Conservation (phyloP, 169 alveolate genomes). For the Babesia ovata region DNA sequence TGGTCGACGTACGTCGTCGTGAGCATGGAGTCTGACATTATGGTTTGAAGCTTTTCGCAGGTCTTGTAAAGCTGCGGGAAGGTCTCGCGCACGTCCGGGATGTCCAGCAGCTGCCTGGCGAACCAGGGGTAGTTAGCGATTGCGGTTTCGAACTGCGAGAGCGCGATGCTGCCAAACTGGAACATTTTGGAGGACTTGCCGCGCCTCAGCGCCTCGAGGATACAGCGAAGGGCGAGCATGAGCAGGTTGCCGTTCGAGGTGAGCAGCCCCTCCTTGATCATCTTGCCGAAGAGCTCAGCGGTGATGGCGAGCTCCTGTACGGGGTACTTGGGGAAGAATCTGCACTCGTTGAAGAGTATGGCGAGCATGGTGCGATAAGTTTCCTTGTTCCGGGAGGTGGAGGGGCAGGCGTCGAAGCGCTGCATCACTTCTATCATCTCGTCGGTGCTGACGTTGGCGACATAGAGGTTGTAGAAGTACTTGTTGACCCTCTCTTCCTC, state of each 20-base stretch:
- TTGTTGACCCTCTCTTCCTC: constrained; percentile 74
- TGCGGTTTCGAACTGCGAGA: constrained; percentile 78
- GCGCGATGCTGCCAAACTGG: constrained; percentile 79
- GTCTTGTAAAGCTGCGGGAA: constrained; percentile 66
- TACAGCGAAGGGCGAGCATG: constrained; percentile 73
- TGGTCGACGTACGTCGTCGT: constrained; percentile 61
- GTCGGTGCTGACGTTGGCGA: constrained; percentile 74
- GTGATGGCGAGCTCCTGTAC: constrained; percentile 80
- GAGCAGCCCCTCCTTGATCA: constrained; percentile 74
- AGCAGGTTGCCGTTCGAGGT: constrained; percentile 71
- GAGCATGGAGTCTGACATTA: constrained; percentile 58
- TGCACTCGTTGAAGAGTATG: constrained; percentile 83
- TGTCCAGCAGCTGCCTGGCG: constrained; percentile 57
- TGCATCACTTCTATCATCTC: constrained; percentile 79
- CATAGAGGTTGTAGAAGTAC: constrained; percentile 74
- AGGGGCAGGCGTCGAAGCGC: constrained; percentile 68
- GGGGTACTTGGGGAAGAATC: constrained; percentile 86
- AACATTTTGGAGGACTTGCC: constrained; percentile 74
- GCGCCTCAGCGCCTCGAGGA: constrained; percentile 77
- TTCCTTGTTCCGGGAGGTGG: constrained; percentile 72
- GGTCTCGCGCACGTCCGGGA: constrained; percentile 66
- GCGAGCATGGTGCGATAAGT: constrained; percentile 78
- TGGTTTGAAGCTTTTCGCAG: constrained; percentile 59
- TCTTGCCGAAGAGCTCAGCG: constrained; percentile 83
- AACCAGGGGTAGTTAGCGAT: constrained; percentile 77